Conservation (phyloP, 2,329 filamentous ascomycete species). For the Lecanosticta acicola region DNA sequence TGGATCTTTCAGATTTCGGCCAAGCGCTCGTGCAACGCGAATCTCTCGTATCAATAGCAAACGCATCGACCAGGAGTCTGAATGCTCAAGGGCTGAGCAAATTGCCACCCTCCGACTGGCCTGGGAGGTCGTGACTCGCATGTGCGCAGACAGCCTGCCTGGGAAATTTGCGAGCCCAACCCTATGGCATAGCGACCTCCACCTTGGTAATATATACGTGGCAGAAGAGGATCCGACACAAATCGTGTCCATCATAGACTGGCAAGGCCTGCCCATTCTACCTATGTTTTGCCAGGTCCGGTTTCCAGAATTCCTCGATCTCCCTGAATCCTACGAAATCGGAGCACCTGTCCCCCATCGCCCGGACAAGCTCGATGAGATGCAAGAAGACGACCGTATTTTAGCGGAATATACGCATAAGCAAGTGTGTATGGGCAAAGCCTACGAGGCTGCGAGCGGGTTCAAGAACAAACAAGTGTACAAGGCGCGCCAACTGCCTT, state of each 20-base stretch:
- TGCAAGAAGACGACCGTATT: constrained; percentile 6
- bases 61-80: background rate
- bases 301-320: constrained; percentile 6
- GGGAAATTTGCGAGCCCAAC: constrained; percentile 4
- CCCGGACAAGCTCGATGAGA: constrained; percentile 3
- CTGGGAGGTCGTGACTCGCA: background rate
- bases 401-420: constrained; percentile 6
- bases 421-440: constrained; percentile 5
- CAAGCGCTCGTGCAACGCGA: constrained; percentile 4
- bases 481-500: constrained; percentile 2
- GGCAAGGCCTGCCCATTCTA: constrained; percentile 3
- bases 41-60: constrained; percentile 1
- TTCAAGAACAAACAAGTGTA: constrained; percentile 9
- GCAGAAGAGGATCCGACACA: constrained; percentile 5
- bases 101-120: background rate
- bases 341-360: constrained; percentile 3
- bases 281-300: constrained; percentile 8
- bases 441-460: constrained; percentile 8
- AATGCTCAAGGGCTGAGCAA: constrained; percentile 1
- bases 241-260: constrained; percentile 9
- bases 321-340: constrained; percentile 8
- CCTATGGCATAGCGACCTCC: constrained; percentile 8
- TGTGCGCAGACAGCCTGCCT: constrained; percentile 3
- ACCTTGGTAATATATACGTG: constrained; percentile 9
- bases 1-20: constrained; percentile 1